phyloP scores from a whole-genome alignment of 1,139 yeast genomes.

The Geotrichum fermentans region DNA sequence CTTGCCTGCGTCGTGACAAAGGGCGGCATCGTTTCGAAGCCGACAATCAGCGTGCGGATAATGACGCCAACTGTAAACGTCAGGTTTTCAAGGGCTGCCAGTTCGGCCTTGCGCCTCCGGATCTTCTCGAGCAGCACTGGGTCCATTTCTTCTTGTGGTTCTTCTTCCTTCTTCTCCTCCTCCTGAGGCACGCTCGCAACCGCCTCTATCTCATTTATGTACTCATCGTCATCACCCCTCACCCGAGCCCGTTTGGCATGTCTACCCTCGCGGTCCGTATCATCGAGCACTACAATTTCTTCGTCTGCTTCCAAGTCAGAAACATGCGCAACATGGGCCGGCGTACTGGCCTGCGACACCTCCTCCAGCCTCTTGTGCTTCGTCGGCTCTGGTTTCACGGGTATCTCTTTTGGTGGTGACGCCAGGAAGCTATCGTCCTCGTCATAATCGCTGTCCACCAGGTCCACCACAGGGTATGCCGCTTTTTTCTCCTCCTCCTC shows the following conservation, averaged over 20 bases:
- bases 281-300: too few species aligned
- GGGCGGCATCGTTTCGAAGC: slow-evolving; percentile 8
- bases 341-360: too few species aligned
- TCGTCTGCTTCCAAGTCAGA: too few species aligned
- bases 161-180: not conserved
- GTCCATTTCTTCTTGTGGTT: slow-evolving; percentile 1
- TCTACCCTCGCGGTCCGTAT: too few species aligned
- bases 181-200: not conserved
- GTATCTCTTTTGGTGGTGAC: not conserved
- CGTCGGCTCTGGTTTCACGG: not conserved
- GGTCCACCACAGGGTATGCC: not conserved
- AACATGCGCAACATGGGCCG: too few species aligned
- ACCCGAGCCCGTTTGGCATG: not conserved
- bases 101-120: slow-evolving; percentile 12
- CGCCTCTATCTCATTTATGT: not conserved
- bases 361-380: not conserved
- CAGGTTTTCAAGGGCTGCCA: slow-evolving; percentile 3
- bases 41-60: slow-evolving; percentile 7
- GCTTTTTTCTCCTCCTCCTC: not conserved
- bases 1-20: slow-evolving; percentile 7
- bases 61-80: slow-evolving; percentile 13
- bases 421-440: not conserved
- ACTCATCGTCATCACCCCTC: not conserved
- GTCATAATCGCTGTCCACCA: not conserved
- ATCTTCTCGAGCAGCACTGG: slow-evolving; percentile 7